Conservation (phyloP, 2,329 filamentous ascomycete genomes). For the Phyllosticta capitalensis region DNA sequence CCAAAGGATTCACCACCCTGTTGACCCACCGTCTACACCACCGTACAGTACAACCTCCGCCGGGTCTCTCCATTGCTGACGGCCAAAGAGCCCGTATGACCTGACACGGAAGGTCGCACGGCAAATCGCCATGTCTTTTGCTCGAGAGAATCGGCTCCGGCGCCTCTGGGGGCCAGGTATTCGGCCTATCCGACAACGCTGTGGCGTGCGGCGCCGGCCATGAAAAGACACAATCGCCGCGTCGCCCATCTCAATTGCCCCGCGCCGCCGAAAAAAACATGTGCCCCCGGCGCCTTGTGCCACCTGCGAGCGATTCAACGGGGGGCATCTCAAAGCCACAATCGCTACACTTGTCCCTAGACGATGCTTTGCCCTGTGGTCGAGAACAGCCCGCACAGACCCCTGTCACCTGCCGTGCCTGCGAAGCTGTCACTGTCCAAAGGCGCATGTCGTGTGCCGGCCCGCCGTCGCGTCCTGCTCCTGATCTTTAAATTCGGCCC, state of each 20-base stretch:
- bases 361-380: background rate
- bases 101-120: conserved; percentile 9
- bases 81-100: background rate
- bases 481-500: background rate
- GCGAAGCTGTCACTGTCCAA: background rate
- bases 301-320: background rate
- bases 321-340: background rate
- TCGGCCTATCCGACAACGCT: background rate
- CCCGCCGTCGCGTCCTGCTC: background rate
- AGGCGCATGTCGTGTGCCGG: conserved; percentile 3
- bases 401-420: background rate
- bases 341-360: background rate
- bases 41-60: background rate
- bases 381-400: conserved; percentile 3
- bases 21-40: background rate
- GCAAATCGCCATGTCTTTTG: background rate
- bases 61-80: background rate
- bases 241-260: background rate
- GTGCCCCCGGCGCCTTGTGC: background rate
- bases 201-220: conserved; percentile 1
- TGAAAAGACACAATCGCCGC: background rate
- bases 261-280: background rate
- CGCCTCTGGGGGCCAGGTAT: background rate
- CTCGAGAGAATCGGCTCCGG: background rate
- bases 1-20: background rate